Evolutionary conservation across 805 yeast species (phyloP), one percentile per base, ranked within the genome.

Genomic region (Candida sakaeoensis): DNA sequence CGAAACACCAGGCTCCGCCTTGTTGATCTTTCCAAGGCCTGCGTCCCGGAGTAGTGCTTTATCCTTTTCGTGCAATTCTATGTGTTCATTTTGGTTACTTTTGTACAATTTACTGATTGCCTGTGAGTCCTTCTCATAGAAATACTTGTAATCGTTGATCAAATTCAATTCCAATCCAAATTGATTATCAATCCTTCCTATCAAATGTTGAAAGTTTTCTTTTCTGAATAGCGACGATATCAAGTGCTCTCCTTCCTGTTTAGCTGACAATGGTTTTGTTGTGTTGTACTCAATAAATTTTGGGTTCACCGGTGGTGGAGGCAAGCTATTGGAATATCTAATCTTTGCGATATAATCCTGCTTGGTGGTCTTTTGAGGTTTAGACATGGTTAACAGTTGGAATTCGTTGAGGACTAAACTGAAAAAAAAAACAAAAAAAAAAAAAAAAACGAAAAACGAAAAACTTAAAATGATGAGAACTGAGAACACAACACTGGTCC

Each of bases 281-380:
- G 66, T 55, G 53, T 63, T 58, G 48, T 80, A 76, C 36, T 80
- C 75, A 39, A 93, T 61, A 41, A 90, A 73, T 58, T 85, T 87
- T 22, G 99, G 97, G 33, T 95, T 88, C 45, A 93, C 73, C 17
- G 91, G 84, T 8, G 98, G 98, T 2, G 96, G 90, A 5, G 99
- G 99, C 17, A 93, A 70, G 53, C 79, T 85, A 58, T 93, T 93
- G 43, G 78, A 78, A 60, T 89, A 91, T 54, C 95, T 76, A 39
- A 85, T 77, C 50, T 84, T 82, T 33, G 95, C 95, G 41, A 85
- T 79, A 54, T 81, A 85, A 41, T 84, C 90, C 56, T 83, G 90
- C 57, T 80, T 77, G 46, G 74, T 72, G 35, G 70, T 65, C 49
- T 62, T 58, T 22, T n/a, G n/a, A n/a, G 41, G 19, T 32, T 25